Base-by-base conservation (phyloP, 768 basidiomycete species). In the Suillus paluster region DNA sequence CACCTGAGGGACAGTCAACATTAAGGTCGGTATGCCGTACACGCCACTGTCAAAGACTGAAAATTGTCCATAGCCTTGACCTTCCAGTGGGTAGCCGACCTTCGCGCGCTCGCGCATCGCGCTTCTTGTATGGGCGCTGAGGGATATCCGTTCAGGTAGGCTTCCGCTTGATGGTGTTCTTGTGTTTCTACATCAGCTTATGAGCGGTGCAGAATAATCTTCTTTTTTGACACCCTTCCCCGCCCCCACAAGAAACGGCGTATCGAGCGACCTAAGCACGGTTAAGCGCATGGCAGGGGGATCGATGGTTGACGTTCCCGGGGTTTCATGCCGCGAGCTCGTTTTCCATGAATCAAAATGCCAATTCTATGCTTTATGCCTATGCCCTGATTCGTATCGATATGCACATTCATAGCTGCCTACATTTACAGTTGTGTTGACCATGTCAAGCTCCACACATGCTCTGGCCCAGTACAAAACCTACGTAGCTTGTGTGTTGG, bases 231-330 rank as follows among this genome's bases (percentile, higher is more conserved):
- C 82, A 78, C 79, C 81, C 72, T 82, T 86, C 79, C 71, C 71
- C 87, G 84, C 80, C 86, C 85, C 81, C 78, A 63, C 86, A 88
- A 86, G 77, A 88, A 85, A 83, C 86, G 84, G 85, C 80, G 86
- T 84, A 86, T 83, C 86, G 86, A 85, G 82, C 83, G 83, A 78
- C 81, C 86, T 82, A 87, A 87, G 88, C 78, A 84, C 81, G 86
- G 86, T 81, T 86, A 75, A 76, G 80, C 78, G 85, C 80, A 80
- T 86, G 82, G 81, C 75, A 89, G 86, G 85, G 74, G 77, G 77
- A 70, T 63, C 59, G 10, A 39, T 64, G 53, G 59, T 60, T 50
- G 46, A 63, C 59, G 66, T 63, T 65, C 67, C 60, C 60, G 57
- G 68, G 63, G 30, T 30, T 60, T 41, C 59, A 41, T 41, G 50